phyloP scores from a whole-genome alignment of 176 grass and related monocot species.

The Metroxylon sagu region DNA sequence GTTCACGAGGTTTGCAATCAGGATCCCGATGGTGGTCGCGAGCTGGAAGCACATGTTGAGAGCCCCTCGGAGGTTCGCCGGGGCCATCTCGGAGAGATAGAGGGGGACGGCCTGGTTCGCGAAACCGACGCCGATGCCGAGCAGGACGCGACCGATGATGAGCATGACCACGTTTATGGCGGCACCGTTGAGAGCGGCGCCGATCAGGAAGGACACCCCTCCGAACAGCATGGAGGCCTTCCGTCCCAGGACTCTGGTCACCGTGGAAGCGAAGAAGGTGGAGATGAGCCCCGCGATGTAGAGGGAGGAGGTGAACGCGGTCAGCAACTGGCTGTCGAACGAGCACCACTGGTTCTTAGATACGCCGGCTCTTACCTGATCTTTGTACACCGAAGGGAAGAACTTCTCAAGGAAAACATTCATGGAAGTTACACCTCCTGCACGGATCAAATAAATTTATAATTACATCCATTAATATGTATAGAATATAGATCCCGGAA shows the following conservation, averaged over 20 bases:
- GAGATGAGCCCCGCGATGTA: conserved; percentile 20
- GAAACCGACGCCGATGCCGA: conserved; percentile 5
- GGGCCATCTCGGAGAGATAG: conserved; percentile 21
- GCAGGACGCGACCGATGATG: conserved; percentile 13
- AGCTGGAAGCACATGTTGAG: conserved; percentile 16
- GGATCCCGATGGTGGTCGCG: conserved; percentile 1
- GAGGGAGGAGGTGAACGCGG: conserved; percentile 13
- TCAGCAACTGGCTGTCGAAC: conserved; percentile 20
- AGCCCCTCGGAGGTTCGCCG: not conserved
- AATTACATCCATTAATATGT: too few relatives aligned
- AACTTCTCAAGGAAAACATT: conserved; percentile 12
- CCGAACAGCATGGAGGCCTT: conserved; percentile 5
- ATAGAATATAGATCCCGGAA: too few relatives aligned
- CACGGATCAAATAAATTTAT: too few relatives aligned
- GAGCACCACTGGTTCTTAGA: conserved; percentile 13
- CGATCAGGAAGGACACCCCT: conserved; percentile 1
- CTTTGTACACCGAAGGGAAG: conserved; percentile 12
- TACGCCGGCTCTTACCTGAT: not conserved
- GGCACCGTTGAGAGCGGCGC: conserved; percentile 1
- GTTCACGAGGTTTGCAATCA: conserved; percentile 12
- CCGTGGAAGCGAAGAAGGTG: conserved; percentile 2
- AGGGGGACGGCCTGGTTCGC: conserved; percentile 18
- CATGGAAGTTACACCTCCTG: conserved; percentile 19
- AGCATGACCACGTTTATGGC: conserved; percentile 5
- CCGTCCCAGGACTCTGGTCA: conserved; percentile 4